A percentile compares a stretch with the other conserved stretches of the same genome.
Evolutionary conservation across 2,329 filamentous ascomycete genomes (phyloP).

Genomic region (Pseudogymnoascus sp.): DNA sequence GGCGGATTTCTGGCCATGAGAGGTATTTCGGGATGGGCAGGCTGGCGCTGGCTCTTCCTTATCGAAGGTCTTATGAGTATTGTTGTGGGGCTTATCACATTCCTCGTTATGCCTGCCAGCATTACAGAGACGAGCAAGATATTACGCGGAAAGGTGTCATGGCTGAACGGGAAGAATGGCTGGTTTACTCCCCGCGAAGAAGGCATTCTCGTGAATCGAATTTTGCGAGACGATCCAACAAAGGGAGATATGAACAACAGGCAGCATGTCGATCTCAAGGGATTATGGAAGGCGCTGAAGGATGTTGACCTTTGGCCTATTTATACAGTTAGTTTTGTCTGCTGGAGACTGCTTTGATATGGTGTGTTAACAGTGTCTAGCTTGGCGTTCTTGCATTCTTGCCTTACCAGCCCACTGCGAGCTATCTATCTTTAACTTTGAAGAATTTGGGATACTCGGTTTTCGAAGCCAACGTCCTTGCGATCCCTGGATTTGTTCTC

Average conservation of each 20-base stretch:
- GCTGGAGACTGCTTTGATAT: background rate
- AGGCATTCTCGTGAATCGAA: constrained; percentile 57
- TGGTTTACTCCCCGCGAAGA: constrained; percentile 57
- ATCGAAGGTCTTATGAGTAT: constrained; percentile 38
- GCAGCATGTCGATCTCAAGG: constrained; percentile 35
- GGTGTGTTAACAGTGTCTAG: background rate
- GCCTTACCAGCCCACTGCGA: background rate
- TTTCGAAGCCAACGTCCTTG: constrained; percentile 37
- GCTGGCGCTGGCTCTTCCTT: constrained; percentile 48
- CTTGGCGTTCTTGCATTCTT: constrained; percentile 21
- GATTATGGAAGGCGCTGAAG: constrained; percentile 38
- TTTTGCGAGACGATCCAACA: constrained; percentile 44
- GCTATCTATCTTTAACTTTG: constrained; percentile 10
- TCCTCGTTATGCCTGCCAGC: constrained; percentile 48
- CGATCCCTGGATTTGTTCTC: constrained; percentile 36
- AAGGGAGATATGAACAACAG: constrained; percentile 41
- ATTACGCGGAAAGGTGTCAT: constrained; percentile 31
- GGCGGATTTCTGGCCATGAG: constrained; percentile 46
- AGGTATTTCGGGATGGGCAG: constrained; percentile 42
- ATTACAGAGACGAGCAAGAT: constrained; percentile 46
- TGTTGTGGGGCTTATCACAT: constrained; percentile 43
- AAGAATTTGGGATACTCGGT: constrained; percentile 18
- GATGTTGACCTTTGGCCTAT: constrained; percentile 47
- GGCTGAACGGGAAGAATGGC: constrained; percentile 49
- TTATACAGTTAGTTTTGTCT: constrained; percentile 26